Evolutionary conservation across 75 land plant species (phyloP), one percentile per base, ranked within the genome.

Genomic region (Pinus taeda): DNA sequence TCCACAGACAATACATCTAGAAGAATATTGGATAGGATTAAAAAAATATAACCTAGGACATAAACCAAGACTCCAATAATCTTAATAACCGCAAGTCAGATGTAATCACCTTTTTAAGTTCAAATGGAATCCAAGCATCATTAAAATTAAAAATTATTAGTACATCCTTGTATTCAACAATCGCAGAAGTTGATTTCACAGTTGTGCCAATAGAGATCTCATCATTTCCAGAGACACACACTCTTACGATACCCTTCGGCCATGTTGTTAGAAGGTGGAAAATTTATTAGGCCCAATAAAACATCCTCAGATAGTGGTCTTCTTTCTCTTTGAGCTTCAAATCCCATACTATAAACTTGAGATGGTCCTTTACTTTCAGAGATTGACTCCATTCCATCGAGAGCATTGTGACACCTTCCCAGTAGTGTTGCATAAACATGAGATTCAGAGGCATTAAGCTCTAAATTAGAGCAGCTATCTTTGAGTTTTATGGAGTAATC

Each of bases 21-120:
- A 90, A 83, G 61, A 96, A 90, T 22, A 86, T 79, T 15, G 97
- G 99, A 74, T 96, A 96, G 21, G 99, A 96, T 74, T 96, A 97
- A 60, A 96, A 79, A 81, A 96, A 96, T 8, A 96, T 83, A 59
- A 90, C 99, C 99, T 97, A 96, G 42, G 93, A 85, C 20, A 95
- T 95, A 61, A 96, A 82, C 21, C 99, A 97, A 59, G 91, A 87
- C 75, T 96, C 99, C 63, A 96, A 78, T 78, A 96, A 75, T 42
- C 87, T 92, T 36, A 96, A 86, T 76, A 96, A 77, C 75, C 93
- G 75, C 69, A 87, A 57, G 79, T 96, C 92, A 37, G 95, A 81
- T 76, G 90, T 89, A 37, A 96, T 90, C 39, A 85, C 85, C 63
- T 89, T 65, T 59, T 81, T 76, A 65, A 96, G 73, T 65, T 86